Evolutionary conservation across 805 yeast species (phyloP), one percentile per base, ranked within the genome.

Genomic region (Saccharomyces mikatae): DNA sequence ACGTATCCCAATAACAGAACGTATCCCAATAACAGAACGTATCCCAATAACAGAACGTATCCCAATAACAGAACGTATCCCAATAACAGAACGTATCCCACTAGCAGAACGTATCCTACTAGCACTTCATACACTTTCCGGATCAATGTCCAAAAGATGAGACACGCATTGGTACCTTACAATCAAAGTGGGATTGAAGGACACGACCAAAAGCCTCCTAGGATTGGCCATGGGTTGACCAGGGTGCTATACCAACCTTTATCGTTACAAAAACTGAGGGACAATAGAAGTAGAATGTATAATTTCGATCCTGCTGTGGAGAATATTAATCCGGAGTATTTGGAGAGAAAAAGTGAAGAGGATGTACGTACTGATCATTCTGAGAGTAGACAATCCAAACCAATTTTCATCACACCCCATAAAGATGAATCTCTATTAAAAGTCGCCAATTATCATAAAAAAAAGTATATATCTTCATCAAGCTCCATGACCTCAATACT

Each of bases 401-500:
- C 62, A 6, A 70, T 73, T 3, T 91, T 84, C 62, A 77, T 83
- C 8, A 78, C 89, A 0, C 83, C 96, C 0, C 80, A 87, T 3
- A 80, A 80, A 62, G 97, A 92, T 71, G 56, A 64, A 11, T 63
- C 63, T 0, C 73, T 92, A 49, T 62, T 79, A 0, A 52, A 73
- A 4, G 67, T 86, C 9, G 83, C 92, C 0, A 59, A 61, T 6
- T 46, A 54, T 21, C 50, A 44, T 41, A 50, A 61, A 0, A 58
- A 60, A 6, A 62, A 63, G 51, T 92, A 76, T 65, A 80, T 79
- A 55, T 87, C 95, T 1, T 89, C 97, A 1, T 90, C 98, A 0
- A 87, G 96, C 21, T 87, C 96, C 1, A 79, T 92, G 87, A 91
- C 98, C 0, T 76, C 84, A 1, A 71, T 84, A 0, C 75, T 92